Base-by-base conservation (phyloP, 257 asterid species). In the Nicotiana attenuata region DNA sequence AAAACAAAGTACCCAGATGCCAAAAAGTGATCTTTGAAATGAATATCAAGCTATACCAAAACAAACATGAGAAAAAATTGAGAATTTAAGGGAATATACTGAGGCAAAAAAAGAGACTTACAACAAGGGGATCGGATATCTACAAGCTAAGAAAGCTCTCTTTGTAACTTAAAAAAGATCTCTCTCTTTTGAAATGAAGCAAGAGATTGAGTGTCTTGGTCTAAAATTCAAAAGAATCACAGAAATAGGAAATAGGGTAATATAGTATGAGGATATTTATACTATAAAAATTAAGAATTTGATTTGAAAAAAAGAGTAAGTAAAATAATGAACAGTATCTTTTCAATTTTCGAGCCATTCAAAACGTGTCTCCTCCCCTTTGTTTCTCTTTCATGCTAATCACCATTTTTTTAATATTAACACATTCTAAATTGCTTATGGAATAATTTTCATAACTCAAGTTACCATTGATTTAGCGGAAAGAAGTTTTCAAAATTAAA, bases 41-140 rank as follows among this genome's bases (percentile, higher is more conserved):
- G 16, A 85, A 75, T 22, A 81, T 11, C 63, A 80, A 33, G 76
- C 17, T 14, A 5, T 35, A 76, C 78, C 76, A 45, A 24, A 61
- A 82, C 71, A 75, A 63, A 83, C 60, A 57, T 33, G 17, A 31
- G 35, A 66, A 88, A 63, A 88, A 87, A 87, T 78, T 64, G 80
- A 52, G 81, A 85, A 88, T 84, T 82, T 82, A 83, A 85, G 83
- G 68, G 87, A 88, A 90, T 86, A 87, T 87, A 85, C 88, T 82
- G 79, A 81, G 87, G 85, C 82, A 87, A 71, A 57, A 41, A 67
- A 41, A 84, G 82, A 92, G 88, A 89, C 97, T 95, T 93, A 91
- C 98, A 90, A 89, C 88, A 91, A 91, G 93, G 96, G 99, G 90
- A 92, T 91, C 92, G 93, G 92, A 92, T 92, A 89, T 89, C 92